phyloP scores from a whole-genome alignment of 768 basidiomycete genomes.

The Serendipita sp. region DNA sequence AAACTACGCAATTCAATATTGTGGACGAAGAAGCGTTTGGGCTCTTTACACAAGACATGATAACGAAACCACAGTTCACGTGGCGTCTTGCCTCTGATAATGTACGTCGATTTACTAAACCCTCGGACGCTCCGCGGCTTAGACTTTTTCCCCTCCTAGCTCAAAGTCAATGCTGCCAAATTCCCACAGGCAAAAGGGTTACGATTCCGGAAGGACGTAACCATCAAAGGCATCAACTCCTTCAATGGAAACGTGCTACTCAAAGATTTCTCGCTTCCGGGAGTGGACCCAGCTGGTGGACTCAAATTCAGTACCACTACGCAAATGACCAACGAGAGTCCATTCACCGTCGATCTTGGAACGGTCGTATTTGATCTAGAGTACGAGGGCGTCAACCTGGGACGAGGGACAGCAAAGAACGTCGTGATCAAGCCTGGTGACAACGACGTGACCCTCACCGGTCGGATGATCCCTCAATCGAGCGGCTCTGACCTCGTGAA shows the following conservation, averaged over 20 bases:
- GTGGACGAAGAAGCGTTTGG: conserved; percentile 41
- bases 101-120: conserved; percentile 39
- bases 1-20: conserved; percentile 43
- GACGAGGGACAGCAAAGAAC: conserved; percentile 36
- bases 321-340: conserved; percentile 39
- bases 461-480: conserved; percentile 40
- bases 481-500: conserved; percentile 27
- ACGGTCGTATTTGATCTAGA: conserved; percentile 46
- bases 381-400: conserved; percentile 42
- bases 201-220: conserved; percentile 44
- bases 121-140: conserved; percentile 47
- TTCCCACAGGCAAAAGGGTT: conserved; percentile 36
- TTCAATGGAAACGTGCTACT: conserved; percentile 43
- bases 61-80: conserved; percentile 50
- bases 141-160: neutral
- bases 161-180: neutral
- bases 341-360: conserved; percentile 54
- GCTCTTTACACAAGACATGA: conserved; percentile 44
- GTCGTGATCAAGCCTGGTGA: conserved; percentile 35
- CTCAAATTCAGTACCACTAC: conserved; percentile 49
- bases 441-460: conserved; percentile 44
- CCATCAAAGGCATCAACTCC: conserved; percentile 46
- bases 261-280: conserved; percentile 43
- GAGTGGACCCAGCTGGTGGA: conserved; percentile 49
- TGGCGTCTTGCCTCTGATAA: conserved; percentile 46